Evolutionary conservation across 2,329 filamentous ascomycete species (phyloP).

Genomic region (Trichoderma gracile): DNA sequence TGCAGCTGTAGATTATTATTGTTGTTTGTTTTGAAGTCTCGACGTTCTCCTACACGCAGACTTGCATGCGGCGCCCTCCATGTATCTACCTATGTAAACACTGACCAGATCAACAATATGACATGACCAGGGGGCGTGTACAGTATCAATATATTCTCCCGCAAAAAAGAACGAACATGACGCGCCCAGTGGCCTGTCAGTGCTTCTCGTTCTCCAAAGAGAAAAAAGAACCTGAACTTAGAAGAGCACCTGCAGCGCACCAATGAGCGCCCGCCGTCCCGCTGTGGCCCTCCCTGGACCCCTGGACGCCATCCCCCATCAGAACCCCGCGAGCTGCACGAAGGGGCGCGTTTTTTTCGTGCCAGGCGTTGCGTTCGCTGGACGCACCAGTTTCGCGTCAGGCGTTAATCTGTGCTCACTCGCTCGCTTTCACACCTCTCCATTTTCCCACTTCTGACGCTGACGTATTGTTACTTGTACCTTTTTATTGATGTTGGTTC

Average conservation of each 20-base stretch:
- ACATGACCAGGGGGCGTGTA: not conserved
- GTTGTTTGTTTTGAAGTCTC: constrained; percentile 20
- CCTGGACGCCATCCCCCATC: no score
- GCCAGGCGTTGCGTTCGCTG: constrained; percentile 2
- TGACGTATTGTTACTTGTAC: no score
- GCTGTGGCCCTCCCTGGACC: constrained; percentile 7
- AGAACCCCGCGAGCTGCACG: not conserved
- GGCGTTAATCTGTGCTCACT: not conserved
- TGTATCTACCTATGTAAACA: no score
- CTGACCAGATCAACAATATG: constrained; percentile 1
- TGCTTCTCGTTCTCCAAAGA: constrained; percentile 4
- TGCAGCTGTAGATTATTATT: constrained; percentile 3
- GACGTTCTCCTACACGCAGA: not conserved
- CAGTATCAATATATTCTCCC: not conserved
- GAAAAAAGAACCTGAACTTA: no score
- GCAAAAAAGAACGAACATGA: not conserved
- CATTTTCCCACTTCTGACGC: no score
- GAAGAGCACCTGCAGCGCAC: no score
- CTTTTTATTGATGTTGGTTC: not conserved
- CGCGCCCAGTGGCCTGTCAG: constrained; percentile 18
- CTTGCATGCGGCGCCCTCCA: not conserved
- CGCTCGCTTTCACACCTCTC: not conserved
- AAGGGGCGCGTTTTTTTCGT: constrained; percentile 20
- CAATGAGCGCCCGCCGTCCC: constrained; percentile 1
- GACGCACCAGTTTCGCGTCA: constrained; percentile 26